phyloP scores from a whole-genome alignment of 1,139 yeast species.

The Pichia sp. region DNA sequence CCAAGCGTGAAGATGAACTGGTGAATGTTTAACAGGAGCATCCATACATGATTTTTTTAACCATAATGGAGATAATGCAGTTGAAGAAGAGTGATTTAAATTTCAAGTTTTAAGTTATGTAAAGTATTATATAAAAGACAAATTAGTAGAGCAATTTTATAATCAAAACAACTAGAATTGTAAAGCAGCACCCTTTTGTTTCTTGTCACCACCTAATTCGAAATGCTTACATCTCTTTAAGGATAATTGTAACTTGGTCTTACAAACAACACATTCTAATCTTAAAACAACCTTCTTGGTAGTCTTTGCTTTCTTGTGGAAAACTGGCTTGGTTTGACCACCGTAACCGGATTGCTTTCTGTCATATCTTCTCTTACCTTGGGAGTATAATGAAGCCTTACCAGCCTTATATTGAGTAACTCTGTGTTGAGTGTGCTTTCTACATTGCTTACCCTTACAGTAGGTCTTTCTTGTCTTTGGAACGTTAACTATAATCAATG shows the following conservation, averaged over 20 bases:
- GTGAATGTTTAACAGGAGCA: too few relatives aligned
- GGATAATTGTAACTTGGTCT: constrained; percentile 97
- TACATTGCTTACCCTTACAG: constrained; percentile 99
- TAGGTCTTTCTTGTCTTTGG: constrained; percentile 99
- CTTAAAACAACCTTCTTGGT: constrained; percentile 99
- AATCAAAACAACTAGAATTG: constrained; percentile 23
- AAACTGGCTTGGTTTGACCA: constrained; percentile 99
- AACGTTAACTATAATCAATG: constrained; percentile 64
- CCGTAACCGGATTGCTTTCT: constrained; percentile 99
- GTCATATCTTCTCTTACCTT: constrained; percentile 99
- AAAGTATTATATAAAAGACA: too few relatives aligned
- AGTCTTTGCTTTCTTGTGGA: constrained; percentile 99
- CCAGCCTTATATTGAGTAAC: constrained; percentile 99
- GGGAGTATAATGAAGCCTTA: constrained; percentile 98
- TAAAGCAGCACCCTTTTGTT: constrained; percentile 79
- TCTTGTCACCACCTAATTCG: constrained; percentile 99
- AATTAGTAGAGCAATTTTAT: too few relatives aligned
- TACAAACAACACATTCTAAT: constrained; percentile 97
- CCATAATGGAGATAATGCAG: too few relatives aligned
- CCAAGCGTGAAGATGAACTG: too few relatives aligned
- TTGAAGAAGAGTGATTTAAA: too few relatives aligned
- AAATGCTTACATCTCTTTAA: constrained; percentile 99
- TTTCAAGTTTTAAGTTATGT: too few relatives aligned
- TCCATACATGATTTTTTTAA: too few relatives aligned
- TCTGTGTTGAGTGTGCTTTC: constrained; percentile 99